phyloP scores from a whole-genome alignment of 805 yeast species.

The Zygoascus biomembranicola region DNA sequence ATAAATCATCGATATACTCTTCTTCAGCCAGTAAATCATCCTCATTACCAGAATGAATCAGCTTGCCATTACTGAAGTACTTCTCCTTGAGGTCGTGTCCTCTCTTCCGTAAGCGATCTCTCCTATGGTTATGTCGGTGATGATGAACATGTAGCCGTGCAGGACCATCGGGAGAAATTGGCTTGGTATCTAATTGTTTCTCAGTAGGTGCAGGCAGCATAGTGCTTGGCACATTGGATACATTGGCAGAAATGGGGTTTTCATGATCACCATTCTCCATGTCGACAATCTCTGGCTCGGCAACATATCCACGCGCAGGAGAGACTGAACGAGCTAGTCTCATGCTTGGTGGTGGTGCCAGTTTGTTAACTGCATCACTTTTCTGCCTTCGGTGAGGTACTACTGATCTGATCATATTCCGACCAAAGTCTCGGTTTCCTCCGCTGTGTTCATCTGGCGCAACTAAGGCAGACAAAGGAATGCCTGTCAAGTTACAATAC shows the following conservation, averaged over 20 bases:
- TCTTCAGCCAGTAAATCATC: neutral
- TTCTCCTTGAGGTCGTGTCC: neutral
- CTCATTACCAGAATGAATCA: neutral
- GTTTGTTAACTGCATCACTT: neutral
- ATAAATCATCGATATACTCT: neutral
- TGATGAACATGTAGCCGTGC: neutral
- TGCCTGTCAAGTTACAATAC: constrained; percentile 12
- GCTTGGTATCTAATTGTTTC: neutral
- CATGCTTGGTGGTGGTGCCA: neutral
- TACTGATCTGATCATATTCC: constrained; percentile 17
- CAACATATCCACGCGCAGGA: neutral
- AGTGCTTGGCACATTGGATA: neutral
- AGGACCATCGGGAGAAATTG: neutral
- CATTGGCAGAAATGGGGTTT: neutral
- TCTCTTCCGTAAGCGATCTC: neutral
- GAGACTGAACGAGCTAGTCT: neutral
- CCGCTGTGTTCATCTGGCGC: constrained; percentile 8
- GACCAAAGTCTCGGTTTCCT: constrained; percentile 11
- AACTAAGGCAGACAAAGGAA: constrained; percentile 14
- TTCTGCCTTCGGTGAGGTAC: neutral
- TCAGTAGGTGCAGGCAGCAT: neutral
- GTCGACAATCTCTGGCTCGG: neutral
- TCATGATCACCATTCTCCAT: neutral
- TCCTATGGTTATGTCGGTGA: neutral
- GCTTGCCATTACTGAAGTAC: neutral